phyloP scores from a whole-genome alignment of 805 yeast species.

The Teunomyces cretensis region DNA sequence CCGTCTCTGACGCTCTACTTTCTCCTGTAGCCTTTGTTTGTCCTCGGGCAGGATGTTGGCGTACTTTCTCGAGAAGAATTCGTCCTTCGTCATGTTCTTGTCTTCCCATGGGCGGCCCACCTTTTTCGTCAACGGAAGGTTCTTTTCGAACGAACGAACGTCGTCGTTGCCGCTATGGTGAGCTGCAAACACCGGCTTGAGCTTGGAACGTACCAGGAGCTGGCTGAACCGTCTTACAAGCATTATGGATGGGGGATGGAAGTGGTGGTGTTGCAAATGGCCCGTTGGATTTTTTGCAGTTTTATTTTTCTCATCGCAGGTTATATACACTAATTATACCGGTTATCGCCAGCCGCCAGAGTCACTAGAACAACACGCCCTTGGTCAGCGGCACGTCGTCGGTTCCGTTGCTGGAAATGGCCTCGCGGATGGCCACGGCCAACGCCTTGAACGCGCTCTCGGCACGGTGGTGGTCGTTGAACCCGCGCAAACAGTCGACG shows the following conservation, averaged over 20 bases:
- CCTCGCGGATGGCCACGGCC: conserved; percentile 89
- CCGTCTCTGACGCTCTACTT: conserved; percentile 32
- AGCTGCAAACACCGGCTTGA: conserved; percentile 9
- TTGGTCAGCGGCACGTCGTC: conserved; percentile 95
- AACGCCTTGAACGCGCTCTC: conserved; percentile 96
- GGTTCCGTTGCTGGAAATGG: conserved; percentile 77
- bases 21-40: conserved; percentile 24
- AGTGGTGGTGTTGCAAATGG: no score
- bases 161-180: conserved; percentile 8
- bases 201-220: not conserved
- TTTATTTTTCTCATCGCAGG: not conserved
- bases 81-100: conserved; percentile 36
- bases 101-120: conserved; percentile 36
- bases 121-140: conserved; percentile 19
- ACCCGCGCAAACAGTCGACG: conserved; percentile 91
- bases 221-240: not conserved
- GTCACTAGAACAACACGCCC: conserved; percentile 77
- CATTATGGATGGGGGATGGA: no score
- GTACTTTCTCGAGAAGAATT: conserved; percentile 37
- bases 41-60: conserved; percentile 27
- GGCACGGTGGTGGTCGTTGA: conserved; percentile 94
- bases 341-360: not conserved
- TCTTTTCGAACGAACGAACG: conserved; percentile 23
- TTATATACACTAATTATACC: no score
- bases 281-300: not conserved